Evolutionary conservation across 306 rosid species (phyloP).

Genomic region (Spatholobus suberectus): DNA sequence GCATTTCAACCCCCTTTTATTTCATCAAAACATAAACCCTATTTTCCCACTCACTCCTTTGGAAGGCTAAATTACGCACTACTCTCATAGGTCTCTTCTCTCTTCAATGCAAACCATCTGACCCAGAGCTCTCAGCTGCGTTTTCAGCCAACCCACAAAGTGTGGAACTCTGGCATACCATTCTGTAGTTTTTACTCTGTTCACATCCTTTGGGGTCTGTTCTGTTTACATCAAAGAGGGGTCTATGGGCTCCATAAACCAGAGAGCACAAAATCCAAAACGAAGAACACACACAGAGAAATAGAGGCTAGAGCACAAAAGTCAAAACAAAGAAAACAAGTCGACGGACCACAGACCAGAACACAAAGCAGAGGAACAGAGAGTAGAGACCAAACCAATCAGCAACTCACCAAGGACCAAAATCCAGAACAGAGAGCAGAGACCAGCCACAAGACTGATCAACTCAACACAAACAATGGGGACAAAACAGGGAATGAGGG

Average conservation of each 20-base stretch:
- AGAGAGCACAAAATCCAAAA: neutral
- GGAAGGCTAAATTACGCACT: no score
- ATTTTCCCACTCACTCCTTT: no score
- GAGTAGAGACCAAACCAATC: neutral
- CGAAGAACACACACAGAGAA: neutral
- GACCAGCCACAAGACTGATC: neutral
- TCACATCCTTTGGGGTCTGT: neutral
- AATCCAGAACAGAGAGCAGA: neutral
- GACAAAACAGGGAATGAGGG: neutral
- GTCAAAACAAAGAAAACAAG: neutral
- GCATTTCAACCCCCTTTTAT: no score
- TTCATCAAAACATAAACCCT: no score
- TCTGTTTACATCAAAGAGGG: neutral
- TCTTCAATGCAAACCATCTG: no score
- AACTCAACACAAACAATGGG: neutral
- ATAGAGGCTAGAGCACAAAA: neutral
- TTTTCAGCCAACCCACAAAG: neutral
- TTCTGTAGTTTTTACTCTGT: neutral
- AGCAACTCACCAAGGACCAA: neutral
- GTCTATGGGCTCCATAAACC: neutral
- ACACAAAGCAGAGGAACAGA: neutral
- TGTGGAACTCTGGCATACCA: neutral
- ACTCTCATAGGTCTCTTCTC: no score
- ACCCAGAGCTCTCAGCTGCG: no score
- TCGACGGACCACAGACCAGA: neutral